phyloP scores from a whole-genome alignment of 169 alveolate species.

The Plasmodium ovale region DNA sequence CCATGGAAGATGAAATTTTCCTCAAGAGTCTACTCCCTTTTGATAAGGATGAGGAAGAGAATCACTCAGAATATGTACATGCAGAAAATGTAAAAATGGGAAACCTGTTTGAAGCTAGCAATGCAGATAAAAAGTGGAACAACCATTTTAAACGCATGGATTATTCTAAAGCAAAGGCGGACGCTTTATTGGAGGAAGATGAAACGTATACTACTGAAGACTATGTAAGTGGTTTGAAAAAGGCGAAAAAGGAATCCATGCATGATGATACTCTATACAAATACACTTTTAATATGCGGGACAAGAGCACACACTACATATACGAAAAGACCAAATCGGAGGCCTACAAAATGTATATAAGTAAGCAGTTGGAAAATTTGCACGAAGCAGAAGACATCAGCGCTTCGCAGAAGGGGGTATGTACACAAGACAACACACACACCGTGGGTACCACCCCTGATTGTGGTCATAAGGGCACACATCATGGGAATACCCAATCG shows the following conservation, averaged over 20 bases:
- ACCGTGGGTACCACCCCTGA: not conserved
- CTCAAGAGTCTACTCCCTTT: slow-evolving; percentile 17
- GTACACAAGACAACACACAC: not conserved
- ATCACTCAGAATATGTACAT: slow-evolving; percentile 1
- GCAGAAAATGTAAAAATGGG: slow-evolving; percentile 70
- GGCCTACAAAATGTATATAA: slow-evolving; percentile 38
- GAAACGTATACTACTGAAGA: slow-evolving; percentile 64
- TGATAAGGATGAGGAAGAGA: slow-evolving; percentile 11
- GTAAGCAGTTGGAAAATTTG: slow-evolving; percentile 50
- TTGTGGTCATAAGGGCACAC: not conserved
- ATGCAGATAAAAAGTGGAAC: not conserved
- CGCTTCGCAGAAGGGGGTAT: not conserved
- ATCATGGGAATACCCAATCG: too few species aligned
- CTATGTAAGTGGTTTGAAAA: slow-evolving; percentile 66
- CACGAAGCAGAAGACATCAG: not conserved
- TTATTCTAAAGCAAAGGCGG: slow-evolving; percentile 36
- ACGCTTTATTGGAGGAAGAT: slow-evolving; percentile 51
- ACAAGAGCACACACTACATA: slow-evolving; percentile 43
- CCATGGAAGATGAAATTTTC: slow-evolving; percentile 39
- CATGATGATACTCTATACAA: slow-evolving; percentile 10
- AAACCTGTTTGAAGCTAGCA: slow-evolving; percentile 23
- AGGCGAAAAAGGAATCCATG: not conserved
- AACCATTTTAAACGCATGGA: slow-evolving; percentile 22
- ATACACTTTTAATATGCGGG: slow-evolving; percentile 48
- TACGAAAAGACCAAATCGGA: slow-evolving; percentile 64